A percentile compares a stretch with the other conserved stretches of the same genome.
These are phyloP conservation scores for Cercophora sp. DNA, from an alignment of 495 filamentous ascomycete species.

Conservation along the genomic window DNA sequence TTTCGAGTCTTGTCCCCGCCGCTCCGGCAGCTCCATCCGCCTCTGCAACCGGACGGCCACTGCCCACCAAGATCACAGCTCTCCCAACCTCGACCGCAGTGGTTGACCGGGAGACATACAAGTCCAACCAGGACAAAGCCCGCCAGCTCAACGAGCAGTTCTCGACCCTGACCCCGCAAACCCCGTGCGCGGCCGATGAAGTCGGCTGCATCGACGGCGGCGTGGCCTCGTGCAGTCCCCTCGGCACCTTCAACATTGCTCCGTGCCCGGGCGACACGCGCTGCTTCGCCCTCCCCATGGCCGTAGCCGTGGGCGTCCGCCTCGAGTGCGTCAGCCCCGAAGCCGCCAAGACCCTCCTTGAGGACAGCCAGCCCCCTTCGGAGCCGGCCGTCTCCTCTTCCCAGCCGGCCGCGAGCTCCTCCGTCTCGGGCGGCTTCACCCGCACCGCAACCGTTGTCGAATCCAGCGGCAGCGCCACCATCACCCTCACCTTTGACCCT, in stretches of 20 bases:
- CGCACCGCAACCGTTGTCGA: slow-evolving; percentile 11
- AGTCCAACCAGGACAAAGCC: slow-evolving; percentile 35
- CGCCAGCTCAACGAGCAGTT: slow-evolving; percentile 36
- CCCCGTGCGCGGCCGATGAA: slow-evolving; percentile 34
- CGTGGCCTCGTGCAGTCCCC: slow-evolving; percentile 27
- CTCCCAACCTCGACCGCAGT: slow-evolving; percentile 30
- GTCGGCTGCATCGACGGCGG: slow-evolving; percentile 40
- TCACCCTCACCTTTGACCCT: slow-evolving; percentile 13
- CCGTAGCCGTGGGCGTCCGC: slow-evolving; percentile 30
- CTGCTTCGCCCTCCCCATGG: slow-evolving; percentile 43
- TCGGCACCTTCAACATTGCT: slow-evolving; percentile 28
- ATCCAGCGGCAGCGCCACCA: slow-evolving; percentile 8
- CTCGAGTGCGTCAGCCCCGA: slow-evolving; percentile 33
- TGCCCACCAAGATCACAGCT: slow-evolving; percentile 34
- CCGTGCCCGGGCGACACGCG: slow-evolving; percentile 24
- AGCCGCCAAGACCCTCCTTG: slow-evolving; percentile 26
- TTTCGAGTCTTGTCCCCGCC: not conserved
- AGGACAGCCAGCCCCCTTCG: too few species aligned
- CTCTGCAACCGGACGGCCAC: slow-evolving; percentile 23
- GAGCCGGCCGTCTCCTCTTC: not conserved
- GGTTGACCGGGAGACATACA: slow-evolving; percentile 32
- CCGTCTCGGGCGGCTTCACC: not conserved
- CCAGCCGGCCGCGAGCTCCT: not conserved
- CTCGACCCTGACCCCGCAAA: slow-evolving; percentile 31
- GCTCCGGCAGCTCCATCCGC: not conserved